These are phyloP conservation scores for Dryas alaskensis DNA, from an alignment of 306 rosid species.

Conservation along the genomic window DNA sequence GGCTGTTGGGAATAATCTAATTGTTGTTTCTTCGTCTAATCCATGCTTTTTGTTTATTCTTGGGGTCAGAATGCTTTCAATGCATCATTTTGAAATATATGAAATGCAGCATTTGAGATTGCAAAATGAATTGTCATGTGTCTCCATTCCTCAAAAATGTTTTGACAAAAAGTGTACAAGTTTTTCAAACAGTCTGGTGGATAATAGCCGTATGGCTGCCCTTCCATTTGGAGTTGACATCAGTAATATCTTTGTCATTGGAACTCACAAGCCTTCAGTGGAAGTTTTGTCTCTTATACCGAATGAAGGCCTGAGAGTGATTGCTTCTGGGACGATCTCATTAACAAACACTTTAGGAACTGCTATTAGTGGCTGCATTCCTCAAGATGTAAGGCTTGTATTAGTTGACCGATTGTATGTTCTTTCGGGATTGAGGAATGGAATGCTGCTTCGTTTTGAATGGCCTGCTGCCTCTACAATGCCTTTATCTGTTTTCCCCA, in stretches of 20 bases:
- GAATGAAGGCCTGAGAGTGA: constrained; percentile 49
- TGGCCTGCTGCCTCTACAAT: constrained; percentile 52
- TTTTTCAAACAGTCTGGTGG: constrained; percentile 31
- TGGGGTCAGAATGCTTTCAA: constrained; percentile 64
- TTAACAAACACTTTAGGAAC: constrained; percentile 63
- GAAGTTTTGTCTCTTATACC: constrained; percentile 60
- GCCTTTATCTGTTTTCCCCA: constrained; percentile 34
- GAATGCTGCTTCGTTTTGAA: constrained; percentile 92
- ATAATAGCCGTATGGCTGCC: constrained; percentile 36
- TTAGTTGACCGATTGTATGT: constrained; percentile 69
- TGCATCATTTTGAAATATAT: constrained; percentile 62
- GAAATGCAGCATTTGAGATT: constrained; percentile 71
- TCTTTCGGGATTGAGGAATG: constrained; percentile 91
- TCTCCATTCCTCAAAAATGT: constrained; percentile 68
- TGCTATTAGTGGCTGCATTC: constrained; percentile 80
- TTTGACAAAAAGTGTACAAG: constrained; percentile 37
- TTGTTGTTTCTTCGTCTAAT: constrained; percentile 89
- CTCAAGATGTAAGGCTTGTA: constrained; percentile 92
- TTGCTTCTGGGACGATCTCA: constrained; percentile 77
- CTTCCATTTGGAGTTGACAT: constrained; percentile 48
- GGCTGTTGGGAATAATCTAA: constrained; percentile 81
- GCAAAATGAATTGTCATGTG: constrained; percentile 83
- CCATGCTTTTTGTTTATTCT: constrained; percentile 79
- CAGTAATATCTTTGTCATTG: constrained; percentile 65
- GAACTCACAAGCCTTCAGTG: constrained; percentile 90